Percentiles rank a stretch among this genome's conserved stretches.
These are phyloP conservation scores for Cladosporium sp. DNA, from an alignment of 2,329 filamentous ascomycete species.

Conservation along the genomic window DNA sequence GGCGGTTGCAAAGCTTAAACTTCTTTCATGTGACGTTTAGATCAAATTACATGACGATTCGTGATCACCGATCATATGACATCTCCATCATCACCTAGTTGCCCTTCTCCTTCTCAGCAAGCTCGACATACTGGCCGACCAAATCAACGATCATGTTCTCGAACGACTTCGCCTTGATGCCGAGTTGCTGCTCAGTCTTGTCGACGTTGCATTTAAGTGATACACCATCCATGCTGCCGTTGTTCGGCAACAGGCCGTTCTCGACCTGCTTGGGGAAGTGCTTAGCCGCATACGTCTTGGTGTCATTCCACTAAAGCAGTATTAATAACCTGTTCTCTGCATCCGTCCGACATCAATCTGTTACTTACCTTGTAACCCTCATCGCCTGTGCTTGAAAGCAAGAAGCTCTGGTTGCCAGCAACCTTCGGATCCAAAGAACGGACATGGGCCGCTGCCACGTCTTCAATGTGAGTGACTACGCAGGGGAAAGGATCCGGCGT, in stretches of 20 bases:
- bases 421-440: conserved; percentile 17
- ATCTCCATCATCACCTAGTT: neutral
- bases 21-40: no score
- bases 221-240: neutral
- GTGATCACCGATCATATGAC: no score
- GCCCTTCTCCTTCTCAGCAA: neutral
- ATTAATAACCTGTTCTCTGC: no score
- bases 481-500: conserved; percentile 12
- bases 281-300: neutral
- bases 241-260: neutral
- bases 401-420: conserved; percentile 2
- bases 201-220: neutral
- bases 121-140: conserved; percentile 9
- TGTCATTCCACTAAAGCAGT: neutral
- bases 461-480: conserved; percentile 19
- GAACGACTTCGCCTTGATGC: conserved; percentile 8
- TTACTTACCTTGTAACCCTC: conserved; percentile 2
- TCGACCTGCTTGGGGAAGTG: conserved; percentile 9
- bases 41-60: no score
- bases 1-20: no score
- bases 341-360: no score
- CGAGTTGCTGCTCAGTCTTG: conserved; percentile 4
- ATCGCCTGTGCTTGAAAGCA: neutral
- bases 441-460: conserved; percentile 28
- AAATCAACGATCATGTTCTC: conserved; percentile 4